A percentile compares a stretch with the other conserved stretches of the same genome.
These are phyloP conservation scores for Yarrowia galli DNA, from an alignment of 1,139 yeast species.

Conservation along the genomic window DNA sequence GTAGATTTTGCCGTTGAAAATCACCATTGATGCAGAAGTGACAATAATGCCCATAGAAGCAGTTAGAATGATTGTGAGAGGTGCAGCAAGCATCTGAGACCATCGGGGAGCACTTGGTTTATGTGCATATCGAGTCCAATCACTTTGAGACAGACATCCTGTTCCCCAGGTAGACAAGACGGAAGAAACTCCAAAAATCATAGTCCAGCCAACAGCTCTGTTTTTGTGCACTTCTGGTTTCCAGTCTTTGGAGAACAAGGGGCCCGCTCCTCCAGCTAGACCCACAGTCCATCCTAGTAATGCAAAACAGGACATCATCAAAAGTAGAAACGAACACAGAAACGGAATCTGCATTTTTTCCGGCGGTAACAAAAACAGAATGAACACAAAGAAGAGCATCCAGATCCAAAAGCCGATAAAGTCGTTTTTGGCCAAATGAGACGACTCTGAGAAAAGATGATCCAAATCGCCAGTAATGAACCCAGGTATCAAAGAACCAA, in stretches of 20 bases:
- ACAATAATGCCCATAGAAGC: conserved; percentile 87
- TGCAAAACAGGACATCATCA: conserved; percentile 79
- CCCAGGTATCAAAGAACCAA: conserved; percentile 46
- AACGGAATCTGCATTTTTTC: conserved; percentile 35
- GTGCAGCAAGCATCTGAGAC: conserved; percentile 70
- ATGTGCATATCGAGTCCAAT: conserved; percentile 82
- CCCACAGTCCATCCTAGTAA: conserved; percentile 75
- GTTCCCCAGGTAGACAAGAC: conserved; percentile 56
- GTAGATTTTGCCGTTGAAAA: conserved; percentile 69
- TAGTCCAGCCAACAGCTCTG: conserved; percentile 85
- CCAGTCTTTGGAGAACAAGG: conserved; percentile 67
- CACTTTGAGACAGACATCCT: conserved; percentile 49
- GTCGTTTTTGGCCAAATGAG: conserved; percentile 32
- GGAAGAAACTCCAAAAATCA: conserved; percentile 82
- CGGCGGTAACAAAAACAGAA: conserved; percentile 21
- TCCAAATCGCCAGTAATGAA: conserved; percentile 44
- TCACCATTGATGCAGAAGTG: conserved; percentile 76
- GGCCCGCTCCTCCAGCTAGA: conserved; percentile 59
- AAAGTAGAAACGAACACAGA: conserved; percentile 58
- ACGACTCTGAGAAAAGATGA: conserved; percentile 43
- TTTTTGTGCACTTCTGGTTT: conserved; percentile 79
- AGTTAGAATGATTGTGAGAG: conserved; percentile 78
- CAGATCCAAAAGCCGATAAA: conserved; percentile 33
- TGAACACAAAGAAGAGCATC: conserved; percentile 18
- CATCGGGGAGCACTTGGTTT: conserved; percentile 58